phyloP scores from a whole-genome alignment of 192 early-diverging fungal species.

The Diversispora epigaea region DNA sequence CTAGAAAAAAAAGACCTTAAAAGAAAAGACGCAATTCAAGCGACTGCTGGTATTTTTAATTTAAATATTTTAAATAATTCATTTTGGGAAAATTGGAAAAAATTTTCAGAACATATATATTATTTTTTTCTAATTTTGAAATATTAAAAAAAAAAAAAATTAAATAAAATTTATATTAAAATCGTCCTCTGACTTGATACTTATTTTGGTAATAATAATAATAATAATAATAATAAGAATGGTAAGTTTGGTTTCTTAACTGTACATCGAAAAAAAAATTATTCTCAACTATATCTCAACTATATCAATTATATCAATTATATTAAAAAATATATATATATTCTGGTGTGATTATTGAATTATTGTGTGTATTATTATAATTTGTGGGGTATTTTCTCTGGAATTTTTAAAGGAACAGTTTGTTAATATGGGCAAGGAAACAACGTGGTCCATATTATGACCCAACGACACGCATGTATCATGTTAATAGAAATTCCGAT shows the following conservation, averaged over 20 bases:
- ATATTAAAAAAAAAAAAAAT: neutral
- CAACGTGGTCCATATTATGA: conserved; percentile 49
- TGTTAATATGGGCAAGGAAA: conserved; percentile 48
- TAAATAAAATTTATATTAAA: neutral
- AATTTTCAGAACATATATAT: neutral
- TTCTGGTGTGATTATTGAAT: neutral
- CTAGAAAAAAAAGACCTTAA: conserved; percentile 8
- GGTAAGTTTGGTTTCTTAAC: neutral
- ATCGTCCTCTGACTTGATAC: neutral
- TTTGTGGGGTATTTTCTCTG: neutral
- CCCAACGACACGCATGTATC: conserved; percentile 48
- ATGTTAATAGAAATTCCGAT: conserved; percentile 45
- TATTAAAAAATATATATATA: neutral
- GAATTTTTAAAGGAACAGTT: conserved; percentile 40
- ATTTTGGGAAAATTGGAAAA: neutral
- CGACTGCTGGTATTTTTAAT: conserved; percentile 30
- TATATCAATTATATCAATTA: neutral
- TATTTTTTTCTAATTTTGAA: no score
- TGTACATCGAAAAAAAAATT: neutral
- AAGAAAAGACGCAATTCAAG: conserved; percentile 23
- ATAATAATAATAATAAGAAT: conserved; percentile 5
- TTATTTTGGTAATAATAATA: conserved; percentile 3
- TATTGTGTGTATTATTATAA: neutral
- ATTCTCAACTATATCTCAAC: neutral
- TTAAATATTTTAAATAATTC: neutral